These are phyloP conservation scores for Curvularia sp. DNA, from an alignment of 2,329 filamentous ascomycete genomes.

Conservation along the genomic window DNA sequence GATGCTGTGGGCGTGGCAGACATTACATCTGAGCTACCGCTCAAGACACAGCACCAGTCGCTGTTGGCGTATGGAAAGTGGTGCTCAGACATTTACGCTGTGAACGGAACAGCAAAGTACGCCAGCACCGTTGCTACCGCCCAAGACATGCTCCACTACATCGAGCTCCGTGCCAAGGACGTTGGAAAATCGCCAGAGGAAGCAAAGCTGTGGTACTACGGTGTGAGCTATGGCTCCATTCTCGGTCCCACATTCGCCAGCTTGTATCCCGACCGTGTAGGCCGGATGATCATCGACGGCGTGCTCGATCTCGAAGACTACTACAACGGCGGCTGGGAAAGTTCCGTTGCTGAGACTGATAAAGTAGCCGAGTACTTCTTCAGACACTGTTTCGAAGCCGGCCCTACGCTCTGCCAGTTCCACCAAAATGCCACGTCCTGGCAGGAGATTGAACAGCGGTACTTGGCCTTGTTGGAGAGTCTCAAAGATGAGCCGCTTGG, in stretches of 20 bases:
- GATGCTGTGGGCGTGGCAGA: neutral
- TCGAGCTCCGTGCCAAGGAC: constrained; percentile 28
- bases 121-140: constrained; percentile 42
- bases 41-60: neutral
- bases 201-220: constrained; percentile 49
- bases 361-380: constrained; percentile 63
- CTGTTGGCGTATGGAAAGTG: constrained; percentile 28
- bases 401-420: constrained; percentile 34
- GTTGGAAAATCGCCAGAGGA: constrained; percentile 31
- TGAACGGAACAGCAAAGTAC: constrained; percentile 37
- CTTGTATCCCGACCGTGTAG: constrained; percentile 55
- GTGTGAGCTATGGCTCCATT: constrained; percentile 57
- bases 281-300: constrained; percentile 54
- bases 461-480: constrained; percentile 4
- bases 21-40: neutral
- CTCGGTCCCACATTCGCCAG: constrained; percentile 57
- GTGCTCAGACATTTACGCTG: constrained; percentile 24
- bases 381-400: constrained; percentile 61
- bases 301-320: constrained; percentile 56
- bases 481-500: neutral
- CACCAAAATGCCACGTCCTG: constrained; percentile 25
- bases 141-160: constrained; percentile 42
- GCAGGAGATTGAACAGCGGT: constrained; percentile 24
- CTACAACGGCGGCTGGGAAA: constrained; percentile 48
- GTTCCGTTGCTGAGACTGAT: constrained; percentile 61